A percentile compares a stretch with the other conserved stretches of the same genome.
Conservation (phyloP, 139 green algal species). For the Coccomyxa sp. region DNA sequence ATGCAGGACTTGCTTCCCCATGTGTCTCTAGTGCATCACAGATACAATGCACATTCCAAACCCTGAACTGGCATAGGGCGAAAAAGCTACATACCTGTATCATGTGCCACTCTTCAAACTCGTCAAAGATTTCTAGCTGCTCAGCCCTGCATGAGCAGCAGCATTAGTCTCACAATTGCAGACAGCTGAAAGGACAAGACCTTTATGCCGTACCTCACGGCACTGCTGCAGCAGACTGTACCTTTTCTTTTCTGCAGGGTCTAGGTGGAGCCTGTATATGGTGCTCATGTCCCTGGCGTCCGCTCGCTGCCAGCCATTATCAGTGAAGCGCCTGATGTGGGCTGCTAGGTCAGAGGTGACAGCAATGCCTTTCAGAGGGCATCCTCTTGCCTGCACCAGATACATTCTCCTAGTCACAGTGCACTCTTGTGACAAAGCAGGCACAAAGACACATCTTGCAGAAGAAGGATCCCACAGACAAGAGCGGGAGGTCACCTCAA, state of each 20-base stretch:
- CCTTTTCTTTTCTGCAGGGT: slow-evolving; percentile 44
- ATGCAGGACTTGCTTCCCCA: too few relatives aligned
- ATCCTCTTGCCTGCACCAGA: slow-evolving; percentile 64
- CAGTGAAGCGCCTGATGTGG: slow-evolving; percentile 47
- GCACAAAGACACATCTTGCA: too few relatives aligned
- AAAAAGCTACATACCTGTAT: slow-evolving; percentile 63
- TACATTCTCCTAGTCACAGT: too few relatives aligned
- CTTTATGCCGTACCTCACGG: neutral
- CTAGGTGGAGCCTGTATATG: slow-evolving; percentile 61
- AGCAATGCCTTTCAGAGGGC: slow-evolving; percentile 68
- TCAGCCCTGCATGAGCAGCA: slow-evolving; percentile 30
- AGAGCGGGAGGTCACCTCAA: slow-evolving; percentile 38
- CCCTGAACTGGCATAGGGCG: neutral
- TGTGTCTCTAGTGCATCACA: neutral
- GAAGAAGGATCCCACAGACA: too few relatives aligned
- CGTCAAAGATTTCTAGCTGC: slow-evolving; percentile 76
- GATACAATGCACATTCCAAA: neutral
- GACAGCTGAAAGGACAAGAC: neutral
- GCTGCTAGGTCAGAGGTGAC: slow-evolving; percentile 59
- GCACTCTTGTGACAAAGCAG: too few relatives aligned
- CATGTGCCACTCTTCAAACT: slow-evolving; percentile 96
- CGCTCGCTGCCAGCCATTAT: slow-evolving; percentile 53
- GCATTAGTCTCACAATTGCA: neutral
- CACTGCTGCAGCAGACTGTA: slow-evolving; percentile 16
- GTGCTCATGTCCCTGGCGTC: slow-evolving; percentile 60